A percentile compares a stretch with the other conserved stretches of the same genome.
These are phyloP conservation scores for Pichia sp. DNA, from an alignment of 1,139 yeast genomes.

Conservation along the genomic window DNA sequence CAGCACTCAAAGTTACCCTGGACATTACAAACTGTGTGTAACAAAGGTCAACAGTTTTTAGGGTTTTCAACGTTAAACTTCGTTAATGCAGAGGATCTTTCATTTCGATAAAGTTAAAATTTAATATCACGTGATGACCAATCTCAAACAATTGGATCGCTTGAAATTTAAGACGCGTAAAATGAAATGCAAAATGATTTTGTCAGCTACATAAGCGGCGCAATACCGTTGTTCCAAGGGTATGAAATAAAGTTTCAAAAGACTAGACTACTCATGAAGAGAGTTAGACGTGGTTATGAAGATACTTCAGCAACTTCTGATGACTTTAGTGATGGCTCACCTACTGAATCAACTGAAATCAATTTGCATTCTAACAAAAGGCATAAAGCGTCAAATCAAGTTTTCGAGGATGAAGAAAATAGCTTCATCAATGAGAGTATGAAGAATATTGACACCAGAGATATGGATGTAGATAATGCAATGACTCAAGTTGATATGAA, in stretches of 20 bases:
- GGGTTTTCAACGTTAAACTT: too few relatives aligned
- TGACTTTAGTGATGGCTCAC: neutral
- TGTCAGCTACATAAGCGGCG: too few relatives aligned
- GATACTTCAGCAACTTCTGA: neutral
- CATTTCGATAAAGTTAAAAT: too few relatives aligned
- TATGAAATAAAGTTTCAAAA: too few relatives aligned
- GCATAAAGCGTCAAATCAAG: neutral
- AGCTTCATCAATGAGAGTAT: neutral
- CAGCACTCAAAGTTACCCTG: conserved; percentile 2
- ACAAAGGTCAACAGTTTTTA: too few relatives aligned
- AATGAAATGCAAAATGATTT: too few relatives aligned
- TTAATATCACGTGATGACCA: too few relatives aligned
- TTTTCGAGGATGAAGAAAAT: neutral
- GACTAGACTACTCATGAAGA: neutral
- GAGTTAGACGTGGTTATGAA: neutral
- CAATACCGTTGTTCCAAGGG: too few relatives aligned
- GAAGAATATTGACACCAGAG: conserved; percentile 1
- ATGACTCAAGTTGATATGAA: conserved; percentile 25
- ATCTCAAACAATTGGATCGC: too few relatives aligned
- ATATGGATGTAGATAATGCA: conserved; percentile 19
- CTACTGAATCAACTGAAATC: neutral
- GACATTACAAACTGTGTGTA: conserved; percentile 7
- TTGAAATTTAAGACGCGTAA: too few relatives aligned
- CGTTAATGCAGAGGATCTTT: too few relatives aligned
- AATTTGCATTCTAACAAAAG: neutral